Percentiles rank a stretch among this genome's conserved stretches.
Evolutionary conservation across 2,329 filamentous ascomycete species (phyloP).

Genomic region (Aspergillus fructus): DNA sequence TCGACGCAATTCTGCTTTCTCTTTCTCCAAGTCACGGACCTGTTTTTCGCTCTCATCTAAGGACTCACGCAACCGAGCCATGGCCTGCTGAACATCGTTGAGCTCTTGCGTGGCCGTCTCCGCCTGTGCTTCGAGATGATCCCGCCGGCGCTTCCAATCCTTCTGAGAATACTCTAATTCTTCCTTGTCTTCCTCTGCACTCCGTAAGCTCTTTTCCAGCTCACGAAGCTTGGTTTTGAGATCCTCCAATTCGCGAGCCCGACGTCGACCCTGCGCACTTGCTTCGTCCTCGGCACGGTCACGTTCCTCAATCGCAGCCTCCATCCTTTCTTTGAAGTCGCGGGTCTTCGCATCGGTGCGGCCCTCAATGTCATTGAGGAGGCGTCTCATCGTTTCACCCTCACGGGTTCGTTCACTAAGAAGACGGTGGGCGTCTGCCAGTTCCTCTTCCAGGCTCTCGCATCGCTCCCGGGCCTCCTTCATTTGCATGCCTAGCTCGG

Average conservation of each 20-base stretch:
- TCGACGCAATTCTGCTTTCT: conserved; percentile 71
- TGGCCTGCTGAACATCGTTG: conserved; percentile 71
- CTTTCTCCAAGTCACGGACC: conserved; percentile 77
- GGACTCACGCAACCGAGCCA: conserved; percentile 73
- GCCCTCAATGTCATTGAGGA: conserved; percentile 82
- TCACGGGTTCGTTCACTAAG: conserved; percentile 86
- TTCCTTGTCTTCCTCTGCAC: conserved; percentile 71
- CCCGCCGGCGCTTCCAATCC: conserved; percentile 70
- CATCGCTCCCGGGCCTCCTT: conserved; percentile 81
- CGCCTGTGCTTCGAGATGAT: conserved; percentile 72
- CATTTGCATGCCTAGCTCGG: conserved; percentile 85
- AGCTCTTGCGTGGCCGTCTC: conserved; percentile 71
- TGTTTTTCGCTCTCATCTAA: conserved; percentile 87
- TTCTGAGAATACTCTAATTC: conserved; percentile 72
- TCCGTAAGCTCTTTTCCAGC: conserved; percentile 72
- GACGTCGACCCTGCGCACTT: conserved; percentile 71
- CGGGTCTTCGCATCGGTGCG: conserved; percentile 77
- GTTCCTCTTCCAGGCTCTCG: conserved; percentile 87
- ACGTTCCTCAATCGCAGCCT: conserved; percentile 87
- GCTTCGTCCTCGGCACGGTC: conserved; percentile 92
- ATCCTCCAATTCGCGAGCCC: conserved; percentile 82
- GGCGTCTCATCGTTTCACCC: conserved; percentile 87
- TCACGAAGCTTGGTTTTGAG: conserved; percentile 76
- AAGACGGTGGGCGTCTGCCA: conserved; percentile 82
- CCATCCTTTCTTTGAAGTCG: conserved; percentile 86